Evolutionary conservation across 1,284 basidiomycete genomes (phyloP), one percentile per base, ranked within the genome.

Genomic region (Phaffia rhodozyma): DNA sequence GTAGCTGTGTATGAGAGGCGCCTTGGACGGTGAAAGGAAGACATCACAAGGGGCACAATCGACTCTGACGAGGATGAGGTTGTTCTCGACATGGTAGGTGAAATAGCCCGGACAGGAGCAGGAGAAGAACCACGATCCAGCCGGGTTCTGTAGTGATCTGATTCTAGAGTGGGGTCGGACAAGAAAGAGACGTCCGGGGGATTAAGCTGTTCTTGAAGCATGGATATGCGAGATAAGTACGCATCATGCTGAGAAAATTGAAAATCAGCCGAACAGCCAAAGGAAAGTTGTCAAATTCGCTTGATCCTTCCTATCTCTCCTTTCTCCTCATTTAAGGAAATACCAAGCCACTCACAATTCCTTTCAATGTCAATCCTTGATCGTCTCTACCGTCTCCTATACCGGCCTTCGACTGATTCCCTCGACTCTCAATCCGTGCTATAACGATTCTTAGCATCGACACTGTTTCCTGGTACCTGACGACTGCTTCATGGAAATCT

Each of bases 391-490:
- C 73, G 0, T 71, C 70, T 16, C n/a, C 55, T 18, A 62, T 56
- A 38, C 60, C 49, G 60, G 61, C 48, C 13, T 43, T 43, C 16
- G 38, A 43, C 66, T 60, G 66, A 32, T 61, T 66, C 55, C 62
- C 63, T 38, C 52, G 55, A 47, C 48, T 59, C 58, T 56, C 75
- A 2, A 77, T 75, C 30, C 76, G 63, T 62, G 72, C 75, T 75
- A 77, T 77, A 9, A 77, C 76, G 16, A 69, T 69, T 25, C 73
- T 71, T 32, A 77, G 61, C 52, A 73, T 71, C 29, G 63, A 65
- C 2, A 77, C 75, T 1, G 76, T 75, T 54, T 76, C 74, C 9
- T 71, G 67, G 62, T 77, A 77, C 34, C 73, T 73, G 5, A 66
- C 69, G 20, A 77, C 66, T 0, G 76, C 75, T 5, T 75, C 75